Conservation (phyloP, 1,139 yeast genomes). For the Hyphopichia wangnamkhiaoensis region DNA sequence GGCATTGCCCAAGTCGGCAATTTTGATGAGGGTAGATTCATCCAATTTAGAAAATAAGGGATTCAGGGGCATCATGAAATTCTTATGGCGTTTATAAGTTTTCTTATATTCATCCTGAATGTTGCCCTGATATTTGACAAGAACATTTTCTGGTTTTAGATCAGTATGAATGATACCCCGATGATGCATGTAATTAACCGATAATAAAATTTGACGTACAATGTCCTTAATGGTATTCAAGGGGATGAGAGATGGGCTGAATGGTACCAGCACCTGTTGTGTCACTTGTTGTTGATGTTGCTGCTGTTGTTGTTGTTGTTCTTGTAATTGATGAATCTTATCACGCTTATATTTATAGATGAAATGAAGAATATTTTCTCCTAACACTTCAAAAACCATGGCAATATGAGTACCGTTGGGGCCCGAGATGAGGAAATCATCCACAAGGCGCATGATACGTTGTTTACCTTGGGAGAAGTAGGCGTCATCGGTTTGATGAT, state of each 20-base stretch:
- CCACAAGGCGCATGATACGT: slow-evolving; percentile 41
- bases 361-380: slow-evolving; percentile 42
- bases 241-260: slow-evolving; percentile 17
- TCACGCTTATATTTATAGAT: slow-evolving; percentile 32
- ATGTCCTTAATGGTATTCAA: slow-evolving; percentile 37
- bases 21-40: slow-evolving; percentile 40
- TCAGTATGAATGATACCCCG: slow-evolving; percentile 49
- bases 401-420: slow-evolving; percentile 46
- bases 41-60: slow-evolving; percentile 4
- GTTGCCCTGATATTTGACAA: slow-evolving; percentile 27
- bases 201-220: slow-evolving; percentile 37
- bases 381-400: slow-evolving; percentile 47
- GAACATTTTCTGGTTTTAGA: slow-evolving; percentile 45
- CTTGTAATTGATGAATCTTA: neutral
- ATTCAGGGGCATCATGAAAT: slow-evolving; percentile 1
- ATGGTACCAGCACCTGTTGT: neutral
- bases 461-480: slow-evolving; percentile 37
- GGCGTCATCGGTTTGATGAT: slow-evolving; percentile 8
- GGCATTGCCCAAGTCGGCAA: slow-evolving; percentile 87
- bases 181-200: slow-evolving; percentile 44
- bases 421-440: slow-evolving; percentile 41
- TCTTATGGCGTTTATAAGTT: neutral
- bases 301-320: neutral
- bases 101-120: slow-evolving; percentile 13
- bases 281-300: neutral